Evolutionary conservation across 1,139 yeast species (phyloP), one percentile per base, ranked within the genome.

Genomic region (Pichia sp.): DNA sequence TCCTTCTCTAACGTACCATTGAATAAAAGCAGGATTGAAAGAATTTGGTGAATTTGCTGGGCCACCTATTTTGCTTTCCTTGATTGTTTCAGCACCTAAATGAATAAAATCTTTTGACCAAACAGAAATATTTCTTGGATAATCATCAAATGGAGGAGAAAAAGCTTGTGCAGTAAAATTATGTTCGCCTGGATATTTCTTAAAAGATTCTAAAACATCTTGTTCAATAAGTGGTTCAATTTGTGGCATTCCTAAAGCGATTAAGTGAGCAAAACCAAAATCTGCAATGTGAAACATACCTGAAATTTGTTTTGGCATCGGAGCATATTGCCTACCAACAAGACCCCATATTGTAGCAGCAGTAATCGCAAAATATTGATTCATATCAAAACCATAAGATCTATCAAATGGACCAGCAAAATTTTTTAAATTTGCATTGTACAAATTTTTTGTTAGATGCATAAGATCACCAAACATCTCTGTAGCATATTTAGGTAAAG

Each of bases 331-430:
- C 39, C 42, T 44, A 29, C 42, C 42, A 18, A 44, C 42, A 8
- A 44, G 34, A 28, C 39, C 42, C 46, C 46, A 44, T 10, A 44
- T 29, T 34, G 39, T 44, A 9, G 42, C 18, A n/a, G 46, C 42
- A 6, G 42, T 44, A 34, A 44, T 44, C 5, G 46, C 28, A 39
- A 39, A 31, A 25, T 44, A 44, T 28, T 34, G 40, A 25, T 44
- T 44, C 46, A 44, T 44, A 25, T 44, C 46, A 44, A 18, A 39
- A 18, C 46, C 46, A 25, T 44, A 38, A 44, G 38, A 32, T 39
- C 46, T 44, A 37, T 44, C 46, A 33, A 44, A 44, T 28, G 46
- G 43, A 26, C 46, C 46, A 32, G 29, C 46, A 34, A 44, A 44
- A 29, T 44, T 44, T 10, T 44, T 44, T 41, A 44, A 35, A 30